Percentiles rank a stretch among this genome's conserved stretches.
Evolutionary conservation across 495 filamentous ascomycete genomes (phyloP).

Genomic region (Aspergillus kassunensis): DNA sequence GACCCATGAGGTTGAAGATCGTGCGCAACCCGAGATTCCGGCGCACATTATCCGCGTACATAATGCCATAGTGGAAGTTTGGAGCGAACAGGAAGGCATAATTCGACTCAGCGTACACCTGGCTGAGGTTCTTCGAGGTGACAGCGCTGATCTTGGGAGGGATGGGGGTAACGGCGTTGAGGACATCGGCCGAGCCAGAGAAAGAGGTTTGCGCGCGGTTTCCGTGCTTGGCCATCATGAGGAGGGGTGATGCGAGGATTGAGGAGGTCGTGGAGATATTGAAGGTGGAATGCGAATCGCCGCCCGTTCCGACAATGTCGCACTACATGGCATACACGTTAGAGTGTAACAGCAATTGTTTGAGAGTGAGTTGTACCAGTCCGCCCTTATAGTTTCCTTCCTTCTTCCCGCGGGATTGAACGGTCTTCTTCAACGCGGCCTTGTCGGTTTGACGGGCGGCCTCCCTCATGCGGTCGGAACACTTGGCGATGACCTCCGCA

Average conservation of each 20-base stretch:
- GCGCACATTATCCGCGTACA: constrained; percentile 75
- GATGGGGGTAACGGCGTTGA: constrained; percentile 63
- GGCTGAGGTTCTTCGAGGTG: constrained; percentile 60
- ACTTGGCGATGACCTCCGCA: constrained; percentile 75
- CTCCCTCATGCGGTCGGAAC: constrained; percentile 63
- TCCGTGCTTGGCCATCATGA: constrained; percentile 89
- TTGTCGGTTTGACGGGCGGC: constrained; percentile 65
- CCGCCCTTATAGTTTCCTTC: constrained; percentile 70
- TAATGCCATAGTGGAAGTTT: constrained; percentile 93
- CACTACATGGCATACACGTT: constrained; percentile 54
- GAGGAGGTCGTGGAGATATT: constrained; percentile 95
- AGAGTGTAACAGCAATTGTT: neutral
- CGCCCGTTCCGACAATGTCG: constrained; percentile 97
- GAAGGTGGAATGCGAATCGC: constrained; percentile 94
- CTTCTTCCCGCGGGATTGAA: constrained; percentile 50
- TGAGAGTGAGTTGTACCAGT: constrained; percentile 45
- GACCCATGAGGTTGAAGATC: constrained; percentile 94
- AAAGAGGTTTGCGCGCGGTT: constrained; percentile 94
- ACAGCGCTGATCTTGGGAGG: constrained; percentile 71
- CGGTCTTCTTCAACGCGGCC: constrained; percentile 51
- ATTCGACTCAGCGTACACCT: constrained; percentile 71
- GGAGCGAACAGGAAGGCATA: constrained; percentile 97
- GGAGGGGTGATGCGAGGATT: constrained; percentile 78
- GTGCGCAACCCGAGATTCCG: constrained; percentile 84
- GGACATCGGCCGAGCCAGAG: constrained; percentile 91